Percentiles rank a stretch among this genome's conserved stretches.
Evolutionary conservation across 2,329 filamentous ascomycete species (phyloP).

Genomic region (Aspergillus hiratsukae): DNA sequence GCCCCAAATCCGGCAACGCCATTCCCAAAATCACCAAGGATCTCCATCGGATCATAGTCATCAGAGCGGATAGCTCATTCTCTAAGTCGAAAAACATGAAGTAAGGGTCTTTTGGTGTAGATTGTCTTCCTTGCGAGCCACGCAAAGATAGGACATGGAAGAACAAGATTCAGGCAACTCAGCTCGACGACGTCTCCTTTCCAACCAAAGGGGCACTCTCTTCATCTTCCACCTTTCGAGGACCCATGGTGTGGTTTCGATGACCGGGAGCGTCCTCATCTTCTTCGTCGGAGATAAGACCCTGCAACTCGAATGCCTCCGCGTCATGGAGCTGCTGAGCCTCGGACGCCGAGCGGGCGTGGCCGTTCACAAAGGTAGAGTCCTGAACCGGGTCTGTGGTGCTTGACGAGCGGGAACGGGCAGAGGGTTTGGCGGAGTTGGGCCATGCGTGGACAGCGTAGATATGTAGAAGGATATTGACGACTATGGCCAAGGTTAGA

Average conservation of each 20-base stretch:
- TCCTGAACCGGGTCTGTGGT: slow-evolving; percentile 6
- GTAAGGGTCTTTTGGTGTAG: not conserved
- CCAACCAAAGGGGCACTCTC: slow-evolving; percentile 21
- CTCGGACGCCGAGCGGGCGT: slow-evolving; percentile 36
- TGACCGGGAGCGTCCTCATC: slow-evolving; percentile 43
- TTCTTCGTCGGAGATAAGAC: slow-evolving; percentile 83
- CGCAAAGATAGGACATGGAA: not conserved
- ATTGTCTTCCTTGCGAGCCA: not conserved
- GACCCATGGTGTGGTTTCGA: slow-evolving; percentile 14
- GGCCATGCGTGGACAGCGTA: slow-evolving; percentile 65
- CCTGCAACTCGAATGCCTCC: slow-evolving; percentile 90
- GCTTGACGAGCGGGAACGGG: slow-evolving; percentile 5
- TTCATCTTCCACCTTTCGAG: slow-evolving; percentile 29
- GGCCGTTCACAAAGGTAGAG: slow-evolving; percentile 37
- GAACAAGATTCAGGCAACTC: not conserved
- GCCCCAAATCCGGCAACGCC: not conserved
- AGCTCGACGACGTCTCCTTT: slow-evolving; percentile 11
- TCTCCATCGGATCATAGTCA: not conserved
- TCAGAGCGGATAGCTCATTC: not conserved
- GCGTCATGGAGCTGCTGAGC: slow-evolving; percentile 65
- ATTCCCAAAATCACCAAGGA: not conserved
- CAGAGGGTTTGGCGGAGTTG: slow-evolving; percentile 24
- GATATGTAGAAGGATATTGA: slow-evolving; percentile 77
- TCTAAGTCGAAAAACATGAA: not conserved
- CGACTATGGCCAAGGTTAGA: slow-evolving; percentile 46